Base-by-base conservation (phyloP, 164 flowering plant genomes). In the Houttuynia cordata region DNA sequence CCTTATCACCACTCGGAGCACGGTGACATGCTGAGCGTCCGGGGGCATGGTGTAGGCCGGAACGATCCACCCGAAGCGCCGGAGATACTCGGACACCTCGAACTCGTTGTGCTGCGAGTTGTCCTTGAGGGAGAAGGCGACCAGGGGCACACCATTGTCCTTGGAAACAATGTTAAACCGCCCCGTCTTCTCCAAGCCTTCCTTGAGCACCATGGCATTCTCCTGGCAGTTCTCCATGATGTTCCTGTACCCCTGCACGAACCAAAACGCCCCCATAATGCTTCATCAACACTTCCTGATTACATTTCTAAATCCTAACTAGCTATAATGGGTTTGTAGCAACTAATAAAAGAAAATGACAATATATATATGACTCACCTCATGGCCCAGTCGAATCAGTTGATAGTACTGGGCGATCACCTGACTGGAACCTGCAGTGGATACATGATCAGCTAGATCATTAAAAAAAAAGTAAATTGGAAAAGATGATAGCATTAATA, bases 341-440 rank as follows among this genome's bases (percentile, higher is more conserved):
- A 21, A 10, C 21, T 4, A n/a, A n/a, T n/a, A n/a, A n/a, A 51
- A n/a, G 9, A n/a, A 34, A 37, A 18, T 5, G 8, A 25, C 18
- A 30, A n/a, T n/a, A n/a, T n/a, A 30, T 30, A 30, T 8, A 20
- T 49, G 0, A 39, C 47, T 64, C 69, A 82, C 91, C 84, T 86
- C 85, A 58, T 70, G 72, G 3, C 92, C 88, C 1, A 86, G 74
- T n/a, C 88, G 71, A 21, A 86, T 80, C 24, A 83, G 62, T 70
- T 85, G 91, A 66, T 85, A 85, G 59, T 85, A 85, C 45, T 83
- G 91, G n/a, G 88, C 88, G 62, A 86, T 83, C 54, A 83, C 80
- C 63, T 79, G 84, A 67, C 81, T 81, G 7, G 88, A 80, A 5
- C 92, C 88, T 83, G 84, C 56, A 59, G n/a, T 55, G 57, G 15